These are phyloP conservation scores for Cymbomonas tetramitiformis DNA, from an alignment of 139 green algal species.

Conservation along the genomic window DNA sequence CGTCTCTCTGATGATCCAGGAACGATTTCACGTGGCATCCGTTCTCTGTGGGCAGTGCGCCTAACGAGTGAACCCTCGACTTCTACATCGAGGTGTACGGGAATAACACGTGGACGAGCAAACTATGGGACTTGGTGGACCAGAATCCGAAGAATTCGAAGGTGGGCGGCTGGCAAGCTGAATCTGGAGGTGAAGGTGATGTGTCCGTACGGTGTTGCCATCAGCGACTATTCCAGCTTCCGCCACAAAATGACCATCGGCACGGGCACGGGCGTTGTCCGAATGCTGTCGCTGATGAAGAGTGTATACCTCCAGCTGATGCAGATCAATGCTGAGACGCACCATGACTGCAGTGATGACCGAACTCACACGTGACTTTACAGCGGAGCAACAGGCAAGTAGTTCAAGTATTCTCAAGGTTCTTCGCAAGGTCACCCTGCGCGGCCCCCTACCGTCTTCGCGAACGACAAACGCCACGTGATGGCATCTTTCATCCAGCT, in stretches of 20 bases:
- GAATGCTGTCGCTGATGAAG: slow-evolving; percentile 1
- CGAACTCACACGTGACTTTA: background rate
- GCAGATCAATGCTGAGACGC: background rate
- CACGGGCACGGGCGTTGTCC: slow-evolving; percentile 3
- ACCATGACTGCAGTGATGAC: background rate
- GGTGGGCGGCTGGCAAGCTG: too few relatives aligned
- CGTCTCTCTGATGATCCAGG: background rate
- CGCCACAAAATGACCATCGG: background rate
- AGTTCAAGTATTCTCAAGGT: background rate
- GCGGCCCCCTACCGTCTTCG: background rate
- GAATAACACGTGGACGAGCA: background rate
- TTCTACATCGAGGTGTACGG: slow-evolving; percentile 9
- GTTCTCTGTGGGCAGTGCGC: background rate
- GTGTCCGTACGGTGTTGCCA: background rate
- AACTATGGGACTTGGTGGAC: background rate
- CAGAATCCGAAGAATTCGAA: background rate
- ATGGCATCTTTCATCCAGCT: too few relatives aligned
- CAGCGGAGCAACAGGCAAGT: background rate
- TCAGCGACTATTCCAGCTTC: background rate
- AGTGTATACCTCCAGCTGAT: background rate
- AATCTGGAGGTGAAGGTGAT: background rate
- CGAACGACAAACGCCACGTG: too few relatives aligned
- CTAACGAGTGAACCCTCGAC: slow-evolving; percentile 1
- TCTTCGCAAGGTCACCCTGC: background rate
- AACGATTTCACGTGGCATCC: slow-evolving; percentile 6